Evolutionary conservation across 2,329 filamentous ascomycete genomes (phyloP), one percentile per base, ranked within the genome.

Genomic region (Pseudogymnoascus sp.): DNA sequence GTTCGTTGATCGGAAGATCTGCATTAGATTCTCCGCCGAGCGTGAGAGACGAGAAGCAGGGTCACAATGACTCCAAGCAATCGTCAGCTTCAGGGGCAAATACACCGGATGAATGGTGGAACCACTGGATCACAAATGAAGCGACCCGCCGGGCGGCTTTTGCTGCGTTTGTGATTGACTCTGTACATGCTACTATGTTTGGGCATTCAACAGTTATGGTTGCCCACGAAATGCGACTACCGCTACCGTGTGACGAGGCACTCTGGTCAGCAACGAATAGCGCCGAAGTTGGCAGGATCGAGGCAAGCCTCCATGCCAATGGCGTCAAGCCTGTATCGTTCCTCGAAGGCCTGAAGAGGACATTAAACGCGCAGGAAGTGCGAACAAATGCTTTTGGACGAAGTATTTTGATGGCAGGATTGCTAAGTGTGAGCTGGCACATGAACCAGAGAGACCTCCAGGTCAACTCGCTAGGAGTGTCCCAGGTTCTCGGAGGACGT

Each of bases 171-270:
- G 86, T 97, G 48, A 88, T 98, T 68, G 95, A 99, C 75, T 96
- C 93, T 4, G 96, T 93, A 1, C 95, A 99, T 75, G 92, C 93
- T 1, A 96, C 92, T 28, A 97, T 99, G 90, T 98, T 98, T 75
- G 95, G 93, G 0, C 95, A 98, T 75, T 95, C 93, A 2, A 93
- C 92, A 0, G 92, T 96, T 48, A 97, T 98, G 93, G 92, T 96
- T 6, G 92, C 93, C 2, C 93, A 98, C 71, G 95, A 98, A 76
- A 91, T 99, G 85, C 86, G 92, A 61, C 81, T 98, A 7, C 91
- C 92, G 0, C 77, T 99, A 48, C 95, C 95, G 0, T 98, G 93
- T 73, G 93, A 98, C 69, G 95, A 98, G 74, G 86, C 89, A 3
- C 79, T 98, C 10, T 99, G 95, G 95, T 90, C 89, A 64, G 95